These are phyloP conservation scores for Termitomyces sp. DNA, from an alignment of 768 basidiomycete genomes.

Conservation along the genomic window DNA sequence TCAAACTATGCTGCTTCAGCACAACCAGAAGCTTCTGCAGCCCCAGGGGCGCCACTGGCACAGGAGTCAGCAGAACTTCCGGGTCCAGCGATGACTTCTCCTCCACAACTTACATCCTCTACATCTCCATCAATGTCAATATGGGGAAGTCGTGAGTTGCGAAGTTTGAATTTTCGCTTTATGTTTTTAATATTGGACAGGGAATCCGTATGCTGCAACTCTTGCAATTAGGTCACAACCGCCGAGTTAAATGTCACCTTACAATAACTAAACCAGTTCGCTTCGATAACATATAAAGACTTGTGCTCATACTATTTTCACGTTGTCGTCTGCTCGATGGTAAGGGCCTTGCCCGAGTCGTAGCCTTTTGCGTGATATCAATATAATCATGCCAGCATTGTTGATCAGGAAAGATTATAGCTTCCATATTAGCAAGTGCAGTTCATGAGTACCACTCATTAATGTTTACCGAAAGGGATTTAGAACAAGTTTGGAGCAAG, in stretches of 20 bases:
- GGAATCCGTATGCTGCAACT: slow-evolving; percentile 18
- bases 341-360: too few relatives aligned
- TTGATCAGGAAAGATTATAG: neutral
- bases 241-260: neutral
- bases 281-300: too few relatives aligned
- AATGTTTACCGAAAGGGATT: neutral
- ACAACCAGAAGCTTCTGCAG: neutral
- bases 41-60: neutral
- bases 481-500: neutral
- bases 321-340: neutral
- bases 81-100: neutral
- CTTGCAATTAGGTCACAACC: slow-evolving; percentile 6
- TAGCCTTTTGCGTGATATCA: too few relatives aligned
- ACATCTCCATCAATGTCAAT: neutral
- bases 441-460: neutral
- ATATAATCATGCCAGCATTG: neutral
- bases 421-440: too few relatives aligned
- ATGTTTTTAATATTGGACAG: neutral
- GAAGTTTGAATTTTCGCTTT: neutral
- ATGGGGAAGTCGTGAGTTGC: slow-evolving; percentile 29
- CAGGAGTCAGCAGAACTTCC: neutral
- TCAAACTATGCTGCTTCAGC: too few relatives aligned
- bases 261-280: neutral
- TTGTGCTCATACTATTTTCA: too few relatives aligned
- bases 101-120: neutral